phyloP scores from a whole-genome alignment of 2,329 filamentous ascomycete species.

The Catunica adiposa region DNA sequence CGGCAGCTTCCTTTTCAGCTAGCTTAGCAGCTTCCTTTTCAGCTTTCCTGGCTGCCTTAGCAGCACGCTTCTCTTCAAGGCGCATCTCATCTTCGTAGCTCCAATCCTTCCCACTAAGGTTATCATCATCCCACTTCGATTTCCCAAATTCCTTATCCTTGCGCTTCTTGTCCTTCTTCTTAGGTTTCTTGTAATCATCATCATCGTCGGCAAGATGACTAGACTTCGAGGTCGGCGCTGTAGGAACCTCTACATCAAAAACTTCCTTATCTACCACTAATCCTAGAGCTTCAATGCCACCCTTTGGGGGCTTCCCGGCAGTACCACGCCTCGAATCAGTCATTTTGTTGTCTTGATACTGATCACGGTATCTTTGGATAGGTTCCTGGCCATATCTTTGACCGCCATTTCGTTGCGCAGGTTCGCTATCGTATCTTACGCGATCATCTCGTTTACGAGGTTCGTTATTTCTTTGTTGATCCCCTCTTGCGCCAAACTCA shows the following conservation, averaged over 20 bases:
- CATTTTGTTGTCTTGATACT: background rate
- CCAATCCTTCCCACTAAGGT: slow-evolving; percentile 9
- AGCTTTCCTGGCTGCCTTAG: slow-evolving; percentile 12
- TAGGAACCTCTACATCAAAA: background rate
- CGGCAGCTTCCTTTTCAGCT: slow-evolving; percentile 20
- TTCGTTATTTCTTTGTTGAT: no score
- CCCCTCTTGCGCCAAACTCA: no score
- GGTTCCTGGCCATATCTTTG: no score
- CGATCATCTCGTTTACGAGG: no score
- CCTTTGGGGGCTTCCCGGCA: background rate
- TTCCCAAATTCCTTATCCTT: slow-evolving; percentile 5
- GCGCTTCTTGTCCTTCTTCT: slow-evolving; percentile 5
- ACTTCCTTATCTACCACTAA: slow-evolving; percentile 7
- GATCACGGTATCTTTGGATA: background rate
- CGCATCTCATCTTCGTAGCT: slow-evolving; percentile 9
- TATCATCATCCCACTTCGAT: slow-evolving; percentile 5
- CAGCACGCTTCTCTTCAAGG: slow-evolving; percentile 8
- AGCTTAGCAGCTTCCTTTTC: slow-evolving; percentile 12
- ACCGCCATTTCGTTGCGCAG: no score
- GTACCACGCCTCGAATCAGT: background rate
- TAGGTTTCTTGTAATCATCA: background rate
- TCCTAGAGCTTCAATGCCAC: slow-evolving; percentile 5
- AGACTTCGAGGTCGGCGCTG: background rate
- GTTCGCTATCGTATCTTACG: no score
- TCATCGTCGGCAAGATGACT: slow-evolving; percentile 4